Evolutionary conservation across 768 basidiomycete genomes (phyloP).

Genomic region (Rhodosporidiobolus sp.): DNA sequence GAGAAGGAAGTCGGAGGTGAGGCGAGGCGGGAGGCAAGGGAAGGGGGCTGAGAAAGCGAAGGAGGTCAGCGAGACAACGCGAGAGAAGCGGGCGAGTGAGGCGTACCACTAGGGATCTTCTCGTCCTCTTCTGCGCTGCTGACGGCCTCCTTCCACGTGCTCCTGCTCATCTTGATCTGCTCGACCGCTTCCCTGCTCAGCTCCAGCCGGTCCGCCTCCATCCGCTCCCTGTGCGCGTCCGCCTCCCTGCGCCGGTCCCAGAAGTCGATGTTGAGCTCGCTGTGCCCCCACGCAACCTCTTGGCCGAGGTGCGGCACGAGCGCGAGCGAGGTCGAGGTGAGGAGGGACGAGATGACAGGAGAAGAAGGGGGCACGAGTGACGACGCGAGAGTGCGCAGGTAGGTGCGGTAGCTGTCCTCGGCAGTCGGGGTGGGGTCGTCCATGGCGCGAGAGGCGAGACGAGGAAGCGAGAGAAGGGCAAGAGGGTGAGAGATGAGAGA

Average conservation of each 20-base stretch:
- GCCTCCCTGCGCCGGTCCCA: background rate
- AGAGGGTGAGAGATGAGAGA: background rate
- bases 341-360: background rate
- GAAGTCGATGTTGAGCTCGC: slow-evolving; percentile 15
- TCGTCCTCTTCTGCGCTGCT: background rate
- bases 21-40: background rate
- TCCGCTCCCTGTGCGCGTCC: background rate
- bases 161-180: background rate
- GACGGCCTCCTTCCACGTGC: background rate
- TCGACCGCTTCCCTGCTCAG: slow-evolving; percentile 4
- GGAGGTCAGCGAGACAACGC: background rate
- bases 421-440: background rate
- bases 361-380: slow-evolving; percentile 9
- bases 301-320: background rate
- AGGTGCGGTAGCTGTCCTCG: background rate
- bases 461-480: background rate
- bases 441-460: background rate
- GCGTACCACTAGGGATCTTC: background rate
- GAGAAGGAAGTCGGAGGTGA: background rate
- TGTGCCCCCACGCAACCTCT: background rate
- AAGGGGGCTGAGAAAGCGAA: background rate
- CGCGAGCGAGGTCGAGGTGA: background rate
- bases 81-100: too few relatives aligned
- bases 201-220: slow-evolving; percentile 1
- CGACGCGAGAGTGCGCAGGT: background rate